Evolutionary conservation across 306 rosid species (phyloP).

Genomic region (Castanospermum australe): DNA sequence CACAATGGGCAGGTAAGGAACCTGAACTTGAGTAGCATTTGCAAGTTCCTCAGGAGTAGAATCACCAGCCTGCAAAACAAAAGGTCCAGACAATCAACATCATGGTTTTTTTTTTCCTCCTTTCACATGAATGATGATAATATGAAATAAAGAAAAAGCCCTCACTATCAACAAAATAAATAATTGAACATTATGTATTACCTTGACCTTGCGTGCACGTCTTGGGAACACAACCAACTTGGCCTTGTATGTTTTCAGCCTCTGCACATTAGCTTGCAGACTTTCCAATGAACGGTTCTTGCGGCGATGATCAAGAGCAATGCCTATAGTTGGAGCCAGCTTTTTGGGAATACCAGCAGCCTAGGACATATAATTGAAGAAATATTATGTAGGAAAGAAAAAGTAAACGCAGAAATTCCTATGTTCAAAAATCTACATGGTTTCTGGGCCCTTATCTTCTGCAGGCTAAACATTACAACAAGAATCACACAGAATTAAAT

Average conservation of each 20-base stretch:
- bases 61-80: constrained; percentile 48
- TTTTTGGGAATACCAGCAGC: constrained; percentile 55
- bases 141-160: background rate
- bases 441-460: background rate
- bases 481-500: background rate
- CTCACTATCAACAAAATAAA: background rate
- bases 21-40: constrained; percentile 66
- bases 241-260: constrained; percentile 57
- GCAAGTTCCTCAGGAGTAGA: constrained; percentile 67
- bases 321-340: constrained; percentile 51
- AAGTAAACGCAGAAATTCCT: background rate
- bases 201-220: constrained; percentile 44
- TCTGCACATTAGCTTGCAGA: constrained; percentile 46
- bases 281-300: constrained; percentile 49
- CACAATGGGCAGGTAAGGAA: constrained; percentile 48
- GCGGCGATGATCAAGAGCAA: constrained; percentile 55
- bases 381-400: background rate
- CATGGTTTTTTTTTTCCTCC: background rate
- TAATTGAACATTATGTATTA: background rate
- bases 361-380: background rate
- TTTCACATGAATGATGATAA: background rate
- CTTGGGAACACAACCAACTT: constrained; percentile 61
- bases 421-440: background rate
- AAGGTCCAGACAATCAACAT: background rate
- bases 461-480: background rate